These are phyloP conservation scores for Talaromyces sp. DNA, from an alignment of 2,329 filamentous ascomycete genomes.

Conservation along the genomic window DNA sequence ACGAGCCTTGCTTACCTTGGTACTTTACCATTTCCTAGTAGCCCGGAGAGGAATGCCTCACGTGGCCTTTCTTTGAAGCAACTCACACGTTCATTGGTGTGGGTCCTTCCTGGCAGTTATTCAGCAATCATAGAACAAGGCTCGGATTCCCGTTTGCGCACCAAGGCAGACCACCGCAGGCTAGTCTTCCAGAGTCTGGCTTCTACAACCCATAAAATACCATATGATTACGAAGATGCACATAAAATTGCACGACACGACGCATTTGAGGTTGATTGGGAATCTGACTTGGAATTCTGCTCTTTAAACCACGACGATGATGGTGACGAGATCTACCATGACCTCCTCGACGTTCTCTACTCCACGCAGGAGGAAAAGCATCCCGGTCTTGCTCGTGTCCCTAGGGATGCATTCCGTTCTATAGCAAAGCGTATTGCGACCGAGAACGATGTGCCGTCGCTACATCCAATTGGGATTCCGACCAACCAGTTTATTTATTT, in stretches of 20 bases:
- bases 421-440: neutral
- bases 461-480: neutral
- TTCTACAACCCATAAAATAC: neutral
- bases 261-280: constrained; percentile 1
- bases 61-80: neutral
- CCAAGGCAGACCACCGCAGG: constrained; percentile 4
- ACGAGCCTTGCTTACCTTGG: constrained; percentile 1
- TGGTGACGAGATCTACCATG: constrained; percentile 8
- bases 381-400: neutral
- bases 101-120: neutral
- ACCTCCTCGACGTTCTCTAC: constrained; percentile 4
- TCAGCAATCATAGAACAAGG: neutral
- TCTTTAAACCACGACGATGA: constrained; percentile 1
- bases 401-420: neutral
- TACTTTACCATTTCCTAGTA: neutral
- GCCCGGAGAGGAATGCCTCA: too few relatives aligned
- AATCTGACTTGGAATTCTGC: neutral
- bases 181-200: constrained; percentile 9
- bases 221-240: neutral
- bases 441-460: neutral
- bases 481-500: neutral
- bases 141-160: neutral
- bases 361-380: neutral
- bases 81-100: constrained; percentile 1
- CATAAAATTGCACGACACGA: neutral